Base-by-base conservation (phyloP, 2,329 filamentous ascomycete species). In the Phyllosticta citribraziliensis region DNA sequence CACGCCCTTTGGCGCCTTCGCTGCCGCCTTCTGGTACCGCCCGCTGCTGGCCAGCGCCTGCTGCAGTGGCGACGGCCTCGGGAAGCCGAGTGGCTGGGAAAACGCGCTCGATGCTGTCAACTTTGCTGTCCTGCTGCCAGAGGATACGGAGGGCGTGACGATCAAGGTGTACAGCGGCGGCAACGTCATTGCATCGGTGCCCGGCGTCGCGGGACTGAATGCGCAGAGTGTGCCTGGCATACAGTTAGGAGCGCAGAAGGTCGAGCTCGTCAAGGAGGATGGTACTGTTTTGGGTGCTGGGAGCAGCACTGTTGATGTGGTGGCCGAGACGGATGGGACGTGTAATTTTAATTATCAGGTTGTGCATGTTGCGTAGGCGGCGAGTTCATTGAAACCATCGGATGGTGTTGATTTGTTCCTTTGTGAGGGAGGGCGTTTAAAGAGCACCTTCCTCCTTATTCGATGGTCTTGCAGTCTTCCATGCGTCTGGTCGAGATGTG, bases 291-390 rank as follows among this genome's bases (percentile, higher is more conserved):
- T 58, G 55, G 52, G 55, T 3, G 60, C 60, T 1, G 60, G 52
- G 0, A 55, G 55, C 14, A 12, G 60, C 35, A 51, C 50, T 8
- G 52, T 57, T 10, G 56, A 55, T 22, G 52, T 62, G n/a, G 51
- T 52, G 22, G 52, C 12, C 19, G 58, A 57, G 11, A 56, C 60
- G 1, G 60, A 55, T 25, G 51, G 33, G 10, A 58, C 53, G 4
- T 62, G 56, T 25, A 62, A 62, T 30, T 62, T 27, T 17, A 62
- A 62, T 20, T 62, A 58, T 19, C 50, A 55, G 17, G 60, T 62
- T 22, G 60, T 62, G 10, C 54, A 61, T 27, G 52, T 61, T 12
- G 40, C 40, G 17, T 47, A 47, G 40, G 27, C 22, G 22, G 22
- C 22, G 22, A 22, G 22, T 3, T 22, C 22, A n/a, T n/a, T n/a